These are phyloP conservation scores for Fusarium staphyleae DNA, from an alignment of 2,329 filamentous ascomycete genomes.

Conservation along the genomic window DNA sequence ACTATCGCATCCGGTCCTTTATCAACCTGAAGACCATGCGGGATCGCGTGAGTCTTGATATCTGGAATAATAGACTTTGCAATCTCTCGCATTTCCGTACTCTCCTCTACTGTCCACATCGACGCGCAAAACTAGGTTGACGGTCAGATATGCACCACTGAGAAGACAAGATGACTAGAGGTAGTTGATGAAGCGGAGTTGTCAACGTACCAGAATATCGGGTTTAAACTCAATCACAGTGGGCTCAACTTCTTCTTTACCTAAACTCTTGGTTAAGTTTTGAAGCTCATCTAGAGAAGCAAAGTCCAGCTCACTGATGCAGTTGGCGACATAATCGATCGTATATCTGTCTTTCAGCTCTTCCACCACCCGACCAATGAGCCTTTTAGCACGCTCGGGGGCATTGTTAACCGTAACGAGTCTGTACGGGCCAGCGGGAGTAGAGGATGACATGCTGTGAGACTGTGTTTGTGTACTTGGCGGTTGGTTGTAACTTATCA, in stretches of 20 bases:
- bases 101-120: slow-evolving; percentile 57
- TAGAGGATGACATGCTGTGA: background rate
- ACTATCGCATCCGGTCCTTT: slow-evolving; percentile 62
- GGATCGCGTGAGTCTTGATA: slow-evolving; percentile 60
- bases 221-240: slow-evolving; percentile 52
- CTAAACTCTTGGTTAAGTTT: slow-evolving; percentile 55
- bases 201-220: slow-evolving; percentile 37
- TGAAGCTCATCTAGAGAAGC: no score
- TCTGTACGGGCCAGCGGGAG: slow-evolving; percentile 63
- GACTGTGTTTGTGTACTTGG: background rate
- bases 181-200: background rate
- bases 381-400: slow-evolving; percentile 67
- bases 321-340: slow-evolving; percentile 69
- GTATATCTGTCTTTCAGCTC: slow-evolving; percentile 68
- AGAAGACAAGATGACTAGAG: background rate
- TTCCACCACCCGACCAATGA: slow-evolving; percentile 68
- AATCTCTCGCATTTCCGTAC: slow-evolving; percentile 51
- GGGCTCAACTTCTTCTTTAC: slow-evolving; percentile 61
- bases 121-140: slow-evolving; percentile 63
- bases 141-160: no score
- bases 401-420: slow-evolving; percentile 73
- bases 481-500: background rate
- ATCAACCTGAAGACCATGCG: slow-evolving; percentile 60
- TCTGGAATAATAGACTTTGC: slow-evolving; percentile 53
- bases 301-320: slow-evolving; percentile 38